These are phyloP conservation scores for Ceratobasidium theobromae DNA, from an alignment of 1,284 basidiomycete species.

Conservation along the genomic window DNA sequence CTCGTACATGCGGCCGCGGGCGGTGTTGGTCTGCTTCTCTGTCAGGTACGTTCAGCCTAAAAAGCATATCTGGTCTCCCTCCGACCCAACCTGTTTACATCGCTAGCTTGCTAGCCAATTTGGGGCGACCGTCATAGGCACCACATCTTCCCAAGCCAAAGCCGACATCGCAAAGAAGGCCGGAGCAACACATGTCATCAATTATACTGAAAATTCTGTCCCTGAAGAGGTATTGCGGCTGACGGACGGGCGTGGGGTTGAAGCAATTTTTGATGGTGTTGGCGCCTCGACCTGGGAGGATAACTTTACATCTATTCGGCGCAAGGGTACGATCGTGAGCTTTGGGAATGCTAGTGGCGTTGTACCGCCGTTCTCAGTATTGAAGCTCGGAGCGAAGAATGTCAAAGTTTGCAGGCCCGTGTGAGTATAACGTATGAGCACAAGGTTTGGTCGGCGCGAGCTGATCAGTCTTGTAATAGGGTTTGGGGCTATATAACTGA, in stretches of 20 bases:
- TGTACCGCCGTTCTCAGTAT: slow-evolving; percentile 67
- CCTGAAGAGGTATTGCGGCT: slow-evolving; percentile 71
- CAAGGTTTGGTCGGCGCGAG: neutral
- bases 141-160: slow-evolving; percentile 84
- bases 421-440: slow-evolving; percentile 48
- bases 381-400: slow-evolving; percentile 81
- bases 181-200: slow-evolving; percentile 86
- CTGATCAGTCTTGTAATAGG: slow-evolving; percentile 30
- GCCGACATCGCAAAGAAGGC: slow-evolving; percentile 74
- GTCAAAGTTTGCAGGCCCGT: slow-evolving; percentile 74
- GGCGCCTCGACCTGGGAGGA: slow-evolving; percentile 73
- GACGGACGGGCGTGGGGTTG: slow-evolving; percentile 80
- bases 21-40: slow-evolving; percentile 54
- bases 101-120: slow-evolving; percentile 47
- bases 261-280: slow-evolving; percentile 91
- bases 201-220: slow-evolving; percentile 70
- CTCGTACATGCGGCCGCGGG: slow-evolving; percentile 93
- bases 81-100: neutral
- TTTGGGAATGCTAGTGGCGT: slow-evolving; percentile 91
- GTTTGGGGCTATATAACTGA: slow-evolving; percentile 63
- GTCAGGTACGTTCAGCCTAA: slow-evolving; percentile 44
- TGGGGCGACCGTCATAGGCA: slow-evolving; percentile 91
- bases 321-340: slow-evolving; percentile 83
- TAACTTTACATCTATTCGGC: slow-evolving; percentile 75
- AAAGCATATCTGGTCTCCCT: neutral